Base-by-base conservation (phyloP, 2,329 filamentous ascomycete species). In the Thelonectria rubi region DNA sequence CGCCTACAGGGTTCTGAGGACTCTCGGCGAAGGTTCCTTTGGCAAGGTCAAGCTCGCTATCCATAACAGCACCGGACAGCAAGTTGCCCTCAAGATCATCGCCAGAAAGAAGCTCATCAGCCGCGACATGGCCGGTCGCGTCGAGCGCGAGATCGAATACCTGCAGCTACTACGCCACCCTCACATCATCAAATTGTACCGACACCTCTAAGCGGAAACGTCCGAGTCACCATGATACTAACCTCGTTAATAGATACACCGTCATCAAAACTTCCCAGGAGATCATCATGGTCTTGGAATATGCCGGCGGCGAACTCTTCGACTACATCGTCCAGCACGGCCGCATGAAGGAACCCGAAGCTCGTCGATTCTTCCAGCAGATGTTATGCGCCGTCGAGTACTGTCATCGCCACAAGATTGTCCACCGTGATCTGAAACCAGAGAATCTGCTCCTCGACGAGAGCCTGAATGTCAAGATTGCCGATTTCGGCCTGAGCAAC, bases 261-360 rank as follows among this genome's bases (percentile, higher is more conserved):
- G 95, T 99, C 66, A 98, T 99, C 77, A 97, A 97, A 65, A 97
- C 94, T 7, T 88, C 89, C 21, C 88, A 86, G 64, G 95, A 99
- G 76, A 99, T 99, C 75, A 95, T 98, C 78, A 99, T 99, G 95
- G 95, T 99, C 50, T 87, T 99, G 69, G 95, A 99, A 79, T 99
- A 97, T 78, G 95, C 95, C 43, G 95, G 95, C 64, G 92, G 92
- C 63, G 95, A 99, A 79, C 84, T 99, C 62, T 99, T 99, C 79
- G 94, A 99, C 78, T 98, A 98, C 79, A 95, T 99, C 65, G 95
- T 99, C 60, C 91, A 94, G 74, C 89, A 97, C 75, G 95, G 95
- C 57, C 90, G 92, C 74, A 93, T 98, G 85, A 88, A 90, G 69
- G 95, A 99, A 78, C 86, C 89, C 63, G 92, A 96, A 76, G 95